phyloP scores from a whole-genome alignment of 352 stramenopile genomes.

The Globisporangium solare region DNA sequence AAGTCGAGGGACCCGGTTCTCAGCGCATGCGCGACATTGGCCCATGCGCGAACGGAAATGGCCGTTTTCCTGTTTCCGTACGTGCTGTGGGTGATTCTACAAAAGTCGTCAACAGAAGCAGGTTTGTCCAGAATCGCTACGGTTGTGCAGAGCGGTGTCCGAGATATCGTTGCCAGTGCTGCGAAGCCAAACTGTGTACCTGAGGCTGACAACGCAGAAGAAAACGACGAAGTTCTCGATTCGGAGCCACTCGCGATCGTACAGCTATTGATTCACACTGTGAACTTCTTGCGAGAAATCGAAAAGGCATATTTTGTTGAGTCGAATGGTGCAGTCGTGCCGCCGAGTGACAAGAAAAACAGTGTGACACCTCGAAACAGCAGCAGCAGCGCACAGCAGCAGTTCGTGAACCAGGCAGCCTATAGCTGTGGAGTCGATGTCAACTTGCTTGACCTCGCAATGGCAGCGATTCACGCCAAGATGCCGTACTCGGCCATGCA shows the following conservation, averaged over 20 bases:
- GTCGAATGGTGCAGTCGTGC: conserved; percentile 32
- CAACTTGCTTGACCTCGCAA: conserved; percentile 59
- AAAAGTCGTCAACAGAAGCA: background rate
- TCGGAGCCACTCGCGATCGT: conserved; percentile 35
- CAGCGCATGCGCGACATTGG: conserved; percentile 37
- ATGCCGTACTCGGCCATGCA: conserved; percentile 89
- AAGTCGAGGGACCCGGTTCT: conserved; percentile 43
- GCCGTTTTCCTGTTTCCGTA: conserved; percentile 79
- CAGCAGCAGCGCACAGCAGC: background rate
- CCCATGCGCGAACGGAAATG: conserved; percentile 41
- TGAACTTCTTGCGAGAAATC: conserved; percentile 79
- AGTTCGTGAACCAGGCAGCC: conserved; percentile 23
- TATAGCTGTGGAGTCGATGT: conserved; percentile 65
- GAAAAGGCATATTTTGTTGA: conserved; percentile 73
- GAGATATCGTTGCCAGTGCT: conserved; percentile 24
- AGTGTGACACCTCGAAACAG: background rate
- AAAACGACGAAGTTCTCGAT: background rate
- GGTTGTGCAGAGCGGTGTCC: conserved; percentile 39
- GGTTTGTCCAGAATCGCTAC: conserved; percentile 12
- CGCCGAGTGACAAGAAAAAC: conserved; percentile 13
- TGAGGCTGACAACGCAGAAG: background rate
- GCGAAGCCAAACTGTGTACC: background rate
- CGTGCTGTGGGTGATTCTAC: conserved; percentile 34
- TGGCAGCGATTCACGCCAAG: conserved; percentile 59
- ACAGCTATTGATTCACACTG: conserved; percentile 70